phyloP scores from a whole-genome alignment of 257 asterid genomes.

The Salvia splendens region DNA sequence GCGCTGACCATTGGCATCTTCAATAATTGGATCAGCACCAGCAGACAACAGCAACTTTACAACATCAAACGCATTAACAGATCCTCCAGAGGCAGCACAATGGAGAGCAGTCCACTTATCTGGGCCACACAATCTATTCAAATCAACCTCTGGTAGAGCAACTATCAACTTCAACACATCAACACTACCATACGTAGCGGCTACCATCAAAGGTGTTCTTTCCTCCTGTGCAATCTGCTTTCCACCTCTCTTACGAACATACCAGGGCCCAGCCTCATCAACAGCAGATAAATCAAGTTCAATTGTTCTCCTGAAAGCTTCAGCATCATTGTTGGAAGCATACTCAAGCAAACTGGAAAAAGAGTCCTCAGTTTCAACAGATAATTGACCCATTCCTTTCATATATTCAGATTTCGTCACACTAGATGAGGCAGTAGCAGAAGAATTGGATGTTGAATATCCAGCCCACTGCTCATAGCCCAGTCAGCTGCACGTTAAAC shows the following conservation, averaged over 20 bases:
- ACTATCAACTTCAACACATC: slow-evolving; percentile 78
- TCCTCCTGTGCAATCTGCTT: slow-evolving; percentile 68
- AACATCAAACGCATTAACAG: slow-evolving; percentile 52
- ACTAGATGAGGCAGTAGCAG: slow-evolving; percentile 30
- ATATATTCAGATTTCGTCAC: slow-evolving; percentile 33
- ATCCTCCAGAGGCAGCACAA: slow-evolving; percentile 87
- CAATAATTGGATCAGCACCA: slow-evolving; percentile 84
- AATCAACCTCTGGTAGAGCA: slow-evolving; percentile 80
- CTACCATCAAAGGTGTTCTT: slow-evolving; percentile 91
- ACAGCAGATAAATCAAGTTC: slow-evolving; percentile 72
- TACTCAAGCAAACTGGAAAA: slow-evolving; percentile 80
- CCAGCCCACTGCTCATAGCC: slow-evolving; percentile 60
- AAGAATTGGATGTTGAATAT: slow-evolving; percentile 39
- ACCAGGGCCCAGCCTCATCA: slow-evolving; percentile 83
- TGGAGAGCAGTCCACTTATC: slow-evolving; percentile 91
- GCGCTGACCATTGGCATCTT: slow-evolving; percentile 63
- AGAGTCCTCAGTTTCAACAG: slow-evolving; percentile 64
- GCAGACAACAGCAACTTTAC: slow-evolving; percentile 73
- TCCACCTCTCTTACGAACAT: slow-evolving; percentile 67
- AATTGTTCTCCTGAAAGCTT: slow-evolving; percentile 63
- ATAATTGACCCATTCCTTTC: slow-evolving; percentile 48
- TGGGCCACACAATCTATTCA: slow-evolving; percentile 72
- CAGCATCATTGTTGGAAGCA: slow-evolving; percentile 80
- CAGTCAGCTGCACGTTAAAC: slow-evolving; percentile 50
- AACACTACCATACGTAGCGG: slow-evolving; percentile 79